Base-by-base conservation (phyloP, 495 filamentous ascomycete genomes). In the Penicillium salamii region DNA sequence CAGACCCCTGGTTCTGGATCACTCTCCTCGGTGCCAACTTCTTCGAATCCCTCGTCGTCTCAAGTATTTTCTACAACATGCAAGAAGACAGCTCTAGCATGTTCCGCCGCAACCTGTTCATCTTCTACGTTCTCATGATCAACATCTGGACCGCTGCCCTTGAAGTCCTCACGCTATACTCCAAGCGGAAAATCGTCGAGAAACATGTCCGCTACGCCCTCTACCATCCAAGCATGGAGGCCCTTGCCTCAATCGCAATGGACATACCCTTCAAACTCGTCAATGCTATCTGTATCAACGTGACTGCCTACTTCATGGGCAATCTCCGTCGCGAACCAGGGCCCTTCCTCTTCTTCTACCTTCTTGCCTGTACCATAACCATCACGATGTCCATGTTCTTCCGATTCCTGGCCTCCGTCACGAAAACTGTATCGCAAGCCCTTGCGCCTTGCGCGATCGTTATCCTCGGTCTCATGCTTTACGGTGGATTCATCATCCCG, bases 401-500 rank as follows among this genome's bases (percentile, higher is more conserved):
- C 78, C 81, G 90, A 11, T 82, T 80, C 6, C 88, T 95, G 51
- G 89, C 81, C 11, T 80, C 86, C 14, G 57, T 83, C 4, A 86
- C 89, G 18, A 74, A 85, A 31, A 88, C 87, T 4, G 67, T 92
- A 15, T 79, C 82, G 0, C 86, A 91, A 60, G 88, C 89, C 43
- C 81, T 91, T 79, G 84, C 87, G 0, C 87, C 86, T 6, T 81
- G 86, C 19, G 86, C 87, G 6, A 59, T 91, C 50, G 89, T 91
- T 54, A 77, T 93, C 18, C 76, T 78, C 32, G 71, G 91, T 29
- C 72, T 90, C 62, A 85, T 91, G 54, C 78, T 80, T 7, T 92
- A 90, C 66, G 91, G 88, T 51, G 89, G 89, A 19, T 95, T 92
- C 63, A 81, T 80, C 9, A 86, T 91, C 51, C 89, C 89, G 0